Evolutionary conservation across 2,329 filamentous ascomycete genomes (phyloP), one percentile per base, ranked within the genome.

Genomic region (Nemania diffusa): DNA sequence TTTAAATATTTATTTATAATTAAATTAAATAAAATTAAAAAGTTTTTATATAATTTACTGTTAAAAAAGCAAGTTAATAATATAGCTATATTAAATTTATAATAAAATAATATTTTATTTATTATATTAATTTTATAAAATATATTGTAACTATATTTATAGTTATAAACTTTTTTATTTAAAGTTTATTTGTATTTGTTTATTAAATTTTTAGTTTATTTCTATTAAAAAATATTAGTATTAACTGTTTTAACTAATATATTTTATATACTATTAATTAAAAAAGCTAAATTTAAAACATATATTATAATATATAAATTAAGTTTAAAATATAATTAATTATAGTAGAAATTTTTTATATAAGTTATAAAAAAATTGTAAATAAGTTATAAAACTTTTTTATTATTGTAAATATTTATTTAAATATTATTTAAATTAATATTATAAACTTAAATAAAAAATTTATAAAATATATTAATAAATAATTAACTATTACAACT

Each of bases 401-500:
- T 56, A 17, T 11, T 40, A 40, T 56, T 56, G 15, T 6, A 56
- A 40, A 56, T 56, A 40, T 56, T 26, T 37, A 56, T 40, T 26
- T 56, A 56, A 56, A 56, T 26, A 40, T 26, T 56, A 40, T 56
- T 40, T 15, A 40, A 8, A 20, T 56, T 24, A 24, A 56, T 40
- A 13, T 24, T 40, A 40, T 40, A 56, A 40, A 56, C 22, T 40
- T 40, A 15, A 26, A 40, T 40, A 56, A 37, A 37, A 55, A 37
- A 55, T 24, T 15, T 55, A 24, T 13, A 26, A 13, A 40, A 40
- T 17, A 40, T 40, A 56, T 56, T 56, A 56, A 11, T 11, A 48
- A 48, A 48, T 48, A 48, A 48, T 48, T 24, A 8, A 22, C 6
- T 22, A 22, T 48, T 5, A 48, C 7, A 8, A 20, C 17, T 20